These are phyloP conservation scores for Lachancea quebecensis DNA, from an alignment of 805 yeast species.

Conservation along the genomic window DNA sequence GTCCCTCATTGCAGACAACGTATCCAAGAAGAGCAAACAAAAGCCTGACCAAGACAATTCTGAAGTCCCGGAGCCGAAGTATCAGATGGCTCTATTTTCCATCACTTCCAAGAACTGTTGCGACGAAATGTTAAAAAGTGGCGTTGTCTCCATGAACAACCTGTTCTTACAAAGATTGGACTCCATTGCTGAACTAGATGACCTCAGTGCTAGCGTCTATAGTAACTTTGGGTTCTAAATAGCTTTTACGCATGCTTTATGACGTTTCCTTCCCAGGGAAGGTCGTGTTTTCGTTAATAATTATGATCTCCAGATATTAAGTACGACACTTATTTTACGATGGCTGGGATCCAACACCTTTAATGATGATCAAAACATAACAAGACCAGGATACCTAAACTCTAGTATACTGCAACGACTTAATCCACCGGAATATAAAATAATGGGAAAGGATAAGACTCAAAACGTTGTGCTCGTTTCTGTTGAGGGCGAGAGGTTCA, in stretches of 20 bases:
- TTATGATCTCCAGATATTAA: no score
- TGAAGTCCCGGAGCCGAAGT: slow-evolving; percentile 6
- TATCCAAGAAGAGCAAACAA: slow-evolving; percentile 12
- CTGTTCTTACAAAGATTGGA: slow-evolving; percentile 20
- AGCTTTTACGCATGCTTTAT: background rate
- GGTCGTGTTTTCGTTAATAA: no score
- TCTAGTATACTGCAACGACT: background rate
- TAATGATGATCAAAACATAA: no score
- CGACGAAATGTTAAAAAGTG: slow-evolving; percentile 21
- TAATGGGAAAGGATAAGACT: slow-evolving; percentile 12
- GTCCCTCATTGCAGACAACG: slow-evolving; percentile 18
- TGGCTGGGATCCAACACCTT: no score
- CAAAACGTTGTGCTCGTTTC: slow-evolving; percentile 52
- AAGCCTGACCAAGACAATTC: background rate
- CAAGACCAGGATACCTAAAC: no score
- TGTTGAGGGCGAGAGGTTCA: slow-evolving; percentile 73
- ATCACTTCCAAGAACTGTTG: slow-evolving; percentile 28
- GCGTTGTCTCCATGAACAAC: slow-evolving; percentile 22
- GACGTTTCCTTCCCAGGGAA: no score
- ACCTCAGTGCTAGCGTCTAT: slow-evolving; percentile 83
- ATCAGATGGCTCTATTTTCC: slow-evolving; percentile 26
- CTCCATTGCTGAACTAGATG: slow-evolving; percentile 52
- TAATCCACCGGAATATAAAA: background rate
- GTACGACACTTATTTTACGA: no score
- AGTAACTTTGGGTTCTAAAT: slow-evolving; percentile 51